Evolutionary conservation across 2,329 filamentous ascomycete species (phyloP).

Genomic region (Cladosporium halotolerans): DNA sequence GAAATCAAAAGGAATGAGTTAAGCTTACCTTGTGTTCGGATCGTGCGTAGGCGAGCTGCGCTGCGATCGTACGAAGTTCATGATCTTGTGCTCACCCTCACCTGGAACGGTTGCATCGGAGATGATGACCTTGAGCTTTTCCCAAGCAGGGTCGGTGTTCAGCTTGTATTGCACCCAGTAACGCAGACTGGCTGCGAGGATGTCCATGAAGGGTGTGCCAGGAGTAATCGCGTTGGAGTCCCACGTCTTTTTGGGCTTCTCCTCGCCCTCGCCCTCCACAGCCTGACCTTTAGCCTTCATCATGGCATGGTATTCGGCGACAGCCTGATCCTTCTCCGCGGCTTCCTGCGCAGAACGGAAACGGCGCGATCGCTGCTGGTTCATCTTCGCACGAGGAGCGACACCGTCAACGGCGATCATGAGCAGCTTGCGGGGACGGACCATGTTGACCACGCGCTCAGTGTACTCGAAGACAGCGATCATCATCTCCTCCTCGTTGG

Average conservation of each 20-base stretch:
- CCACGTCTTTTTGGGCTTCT: slow-evolving; percentile 79
- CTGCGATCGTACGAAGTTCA: slow-evolving; percentile 95
- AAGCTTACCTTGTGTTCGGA: slow-evolving; percentile 63
- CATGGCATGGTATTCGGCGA: slow-evolving; percentile 78
- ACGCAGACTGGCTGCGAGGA: slow-evolving; percentile 78
- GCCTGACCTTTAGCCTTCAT: slow-evolving; percentile 41
- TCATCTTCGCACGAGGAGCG: slow-evolving; percentile 97
- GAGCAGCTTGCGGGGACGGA: slow-evolving; percentile 85
- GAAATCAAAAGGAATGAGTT: slow-evolving; percentile 2
- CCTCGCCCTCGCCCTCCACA: neutral
- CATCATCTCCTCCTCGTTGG: slow-evolving; percentile 99
- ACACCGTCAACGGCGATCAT: slow-evolving; percentile 99
- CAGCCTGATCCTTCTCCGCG: slow-evolving; percentile 86
- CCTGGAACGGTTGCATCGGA: slow-evolving; percentile 96
- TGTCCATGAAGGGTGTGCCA: slow-evolving; percentile 97
- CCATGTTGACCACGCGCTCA: slow-evolving; percentile 98
- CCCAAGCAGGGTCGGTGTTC: slow-evolving; percentile 94
- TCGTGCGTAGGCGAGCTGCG: slow-evolving; percentile 84
- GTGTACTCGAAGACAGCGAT: slow-evolving; percentile 96
- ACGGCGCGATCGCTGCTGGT: slow-evolving; percentile 92
- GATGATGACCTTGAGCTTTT: slow-evolving; percentile 93
- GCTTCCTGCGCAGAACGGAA: slow-evolving; percentile 94
- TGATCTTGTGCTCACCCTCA: slow-evolving; percentile 98
- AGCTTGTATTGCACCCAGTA: slow-evolving; percentile 98
- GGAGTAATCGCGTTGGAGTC: slow-evolving; percentile 86